Evolutionary conservation across 768 basidiomycete genomes (phyloP).

Genomic region (Tylopilus subfusipes): DNA sequence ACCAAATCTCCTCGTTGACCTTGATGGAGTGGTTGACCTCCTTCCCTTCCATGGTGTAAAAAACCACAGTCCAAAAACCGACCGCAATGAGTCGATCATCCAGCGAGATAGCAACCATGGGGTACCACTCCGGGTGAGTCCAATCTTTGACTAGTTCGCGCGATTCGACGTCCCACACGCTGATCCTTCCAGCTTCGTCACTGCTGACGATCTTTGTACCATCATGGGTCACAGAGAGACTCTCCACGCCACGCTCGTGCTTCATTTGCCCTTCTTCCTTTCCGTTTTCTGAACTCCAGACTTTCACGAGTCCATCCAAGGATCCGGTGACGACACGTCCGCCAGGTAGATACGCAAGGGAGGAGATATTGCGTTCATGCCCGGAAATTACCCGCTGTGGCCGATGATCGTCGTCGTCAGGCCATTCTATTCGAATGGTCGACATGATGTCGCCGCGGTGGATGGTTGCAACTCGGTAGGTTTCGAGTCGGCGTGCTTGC

Average conservation of each 20-base stretch:
- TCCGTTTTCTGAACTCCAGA: neutral
- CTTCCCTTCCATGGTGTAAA: neutral
- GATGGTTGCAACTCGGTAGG: no score
- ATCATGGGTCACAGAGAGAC: neutral
- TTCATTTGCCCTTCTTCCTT: neutral
- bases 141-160: neutral
- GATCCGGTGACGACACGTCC: neutral
- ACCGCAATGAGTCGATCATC: neutral
- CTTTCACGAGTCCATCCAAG: neutral
- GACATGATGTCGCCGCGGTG: no score
- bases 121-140: accelerated
- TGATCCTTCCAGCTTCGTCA: neutral
- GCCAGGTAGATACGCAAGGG: neutral
- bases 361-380: no score
- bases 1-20: neutral
- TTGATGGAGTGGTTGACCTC: neutral
- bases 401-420: no score
- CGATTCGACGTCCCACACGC: constrained; percentile 2
- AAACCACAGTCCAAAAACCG: accelerated
- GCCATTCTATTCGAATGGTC: no score
- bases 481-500: no score
- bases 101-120: neutral
- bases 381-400: no score
- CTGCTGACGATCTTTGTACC: constrained; percentile 1
- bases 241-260: accelerated